Conservation (phyloP, 805 yeast species). For the Ogataea pignaliae region DNA sequence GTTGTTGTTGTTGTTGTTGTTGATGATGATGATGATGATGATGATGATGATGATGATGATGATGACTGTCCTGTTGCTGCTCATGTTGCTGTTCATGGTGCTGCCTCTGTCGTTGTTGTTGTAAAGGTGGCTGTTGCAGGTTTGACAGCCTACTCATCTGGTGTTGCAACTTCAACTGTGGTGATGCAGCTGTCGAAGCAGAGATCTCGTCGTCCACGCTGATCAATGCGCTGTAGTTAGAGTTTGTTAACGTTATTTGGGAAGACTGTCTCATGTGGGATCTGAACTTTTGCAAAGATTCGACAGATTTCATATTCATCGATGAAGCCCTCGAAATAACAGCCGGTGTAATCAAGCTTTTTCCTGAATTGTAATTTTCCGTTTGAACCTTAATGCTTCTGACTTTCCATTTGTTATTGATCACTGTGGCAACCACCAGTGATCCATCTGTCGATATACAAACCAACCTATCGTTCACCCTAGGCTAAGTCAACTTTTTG, state of each 20-base stretch:
- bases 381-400: constrained; percentile 46
- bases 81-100: too few species aligned
- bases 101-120: too few species aligned
- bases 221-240: background rate
- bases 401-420: constrained; percentile 64
- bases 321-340: constrained; percentile 27
- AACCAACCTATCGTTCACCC: constrained; percentile 70
- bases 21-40: too few species aligned
- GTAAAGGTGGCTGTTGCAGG: too few species aligned
- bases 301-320: constrained; percentile 15
- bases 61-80: too few species aligned
- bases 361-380: constrained; percentile 41
- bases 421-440: constrained; percentile 55
- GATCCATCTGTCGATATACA: constrained; percentile 46
- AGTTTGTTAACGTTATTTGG: constrained; percentile 8
- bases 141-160: too few species aligned
- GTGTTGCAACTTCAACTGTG: too few species aligned
- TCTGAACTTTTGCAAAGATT: constrained; percentile 10
- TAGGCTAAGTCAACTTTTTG: constrained; percentile 57
- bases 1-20: background rate
- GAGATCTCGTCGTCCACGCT: background rate
- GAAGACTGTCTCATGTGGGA: constrained; percentile 8
- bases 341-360: constrained; percentile 35
- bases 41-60: too few species aligned
- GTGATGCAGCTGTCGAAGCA: too few species aligned